A percentile compares a stretch with the other conserved stretches of the same genome.
Evolutionary conservation across 768 basidiomycete genomes (phyloP).

Genomic region (Boletus patriciae): DNA sequence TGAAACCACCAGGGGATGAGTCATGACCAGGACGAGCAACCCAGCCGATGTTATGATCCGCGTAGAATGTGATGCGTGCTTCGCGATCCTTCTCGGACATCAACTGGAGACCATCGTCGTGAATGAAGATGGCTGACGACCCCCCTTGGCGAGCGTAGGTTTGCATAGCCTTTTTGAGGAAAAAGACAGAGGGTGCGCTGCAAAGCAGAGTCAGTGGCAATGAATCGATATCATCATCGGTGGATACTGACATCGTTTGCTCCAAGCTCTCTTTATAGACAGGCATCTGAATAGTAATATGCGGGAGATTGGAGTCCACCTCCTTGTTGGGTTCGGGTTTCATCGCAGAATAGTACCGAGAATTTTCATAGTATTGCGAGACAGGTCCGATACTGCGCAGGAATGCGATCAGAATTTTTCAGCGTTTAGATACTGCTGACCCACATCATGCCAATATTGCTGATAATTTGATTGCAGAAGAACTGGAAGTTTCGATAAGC

Average conservation of each 20-base stretch:
- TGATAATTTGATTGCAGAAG: slow-evolving; percentile 68
- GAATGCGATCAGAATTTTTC: neutral
- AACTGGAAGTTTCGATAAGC: slow-evolving; percentile 45
- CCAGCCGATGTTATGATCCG: slow-evolving; percentile 58
- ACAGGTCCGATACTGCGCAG: slow-evolving; percentile 69
- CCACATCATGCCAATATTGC: slow-evolving; percentile 65
- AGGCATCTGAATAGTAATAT: slow-evolving; percentile 79
- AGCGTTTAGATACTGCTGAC: slow-evolving; percentile 20
- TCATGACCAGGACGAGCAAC: slow-evolving; percentile 55
- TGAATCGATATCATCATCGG: neutral
- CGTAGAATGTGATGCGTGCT: slow-evolving; percentile 52
- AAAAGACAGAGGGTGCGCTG: slow-evolving; percentile 69
- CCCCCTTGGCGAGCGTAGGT: slow-evolving; percentile 68
- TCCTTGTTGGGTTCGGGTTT: slow-evolving; percentile 60
- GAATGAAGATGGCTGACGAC: slow-evolving; percentile 55
- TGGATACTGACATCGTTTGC: slow-evolving; percentile 69
- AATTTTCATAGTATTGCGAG: slow-evolving; percentile 83
- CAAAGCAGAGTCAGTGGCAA: neutral
- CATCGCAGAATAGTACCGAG: slow-evolving; percentile 75
- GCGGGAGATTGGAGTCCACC: slow-evolving; percentile 64
- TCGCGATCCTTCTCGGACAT: slow-evolving; percentile 47
- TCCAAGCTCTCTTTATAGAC: slow-evolving; percentile 87
- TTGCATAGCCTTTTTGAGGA: slow-evolving; percentile 60
- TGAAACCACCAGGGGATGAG: slow-evolving; percentile 24
- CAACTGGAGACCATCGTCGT: slow-evolving; percentile 61